Conservation (phyloP, 1,284 basidiomycete species). For the Leucoagaricus sp. region DNA sequence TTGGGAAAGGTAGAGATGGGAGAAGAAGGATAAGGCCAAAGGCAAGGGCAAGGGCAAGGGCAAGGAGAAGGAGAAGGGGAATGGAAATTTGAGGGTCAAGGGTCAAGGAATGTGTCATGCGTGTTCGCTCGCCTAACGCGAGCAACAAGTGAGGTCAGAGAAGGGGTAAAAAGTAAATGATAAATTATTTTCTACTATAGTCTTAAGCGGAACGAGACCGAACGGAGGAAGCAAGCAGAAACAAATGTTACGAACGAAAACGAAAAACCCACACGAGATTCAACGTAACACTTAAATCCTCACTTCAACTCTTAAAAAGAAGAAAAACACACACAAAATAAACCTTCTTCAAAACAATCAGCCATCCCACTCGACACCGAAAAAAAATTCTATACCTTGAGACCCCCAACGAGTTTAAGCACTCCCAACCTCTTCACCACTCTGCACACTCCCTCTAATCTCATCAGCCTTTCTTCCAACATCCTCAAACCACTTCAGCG, state of each 20-base stretch:
- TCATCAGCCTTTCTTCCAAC: constrained; percentile 59
- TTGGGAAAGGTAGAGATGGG: not conserved
- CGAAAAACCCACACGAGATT: too few species aligned
- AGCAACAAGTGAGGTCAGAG: not conserved
- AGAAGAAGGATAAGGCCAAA: not conserved
- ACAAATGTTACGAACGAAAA: too few species aligned
- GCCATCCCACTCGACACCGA: too few species aligned
- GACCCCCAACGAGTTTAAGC: too few species aligned
- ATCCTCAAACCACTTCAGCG: constrained; percentile 73
- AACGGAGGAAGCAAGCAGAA: constrained; percentile 7
- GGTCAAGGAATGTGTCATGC: not conserved
- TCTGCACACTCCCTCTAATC: constrained; percentile 42
- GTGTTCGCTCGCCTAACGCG: not conserved
- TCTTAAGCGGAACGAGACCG: too few species aligned
- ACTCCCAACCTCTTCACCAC: constrained; percentile 11
- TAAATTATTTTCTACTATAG: too few species aligned
- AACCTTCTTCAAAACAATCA: too few species aligned
- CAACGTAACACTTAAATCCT: too few species aligned
- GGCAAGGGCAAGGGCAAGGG: not conserved
- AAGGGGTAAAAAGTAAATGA: constrained; percentile 1
- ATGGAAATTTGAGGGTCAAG: not conserved
- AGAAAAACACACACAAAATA: too few species aligned
- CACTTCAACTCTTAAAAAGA: too few species aligned
- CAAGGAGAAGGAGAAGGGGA: not conserved
- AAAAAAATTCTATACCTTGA: too few species aligned